These are phyloP conservation scores for Escallonia rubra DNA, from an alignment of 129 eudicot genomes.

Conservation along the genomic window DNA sequence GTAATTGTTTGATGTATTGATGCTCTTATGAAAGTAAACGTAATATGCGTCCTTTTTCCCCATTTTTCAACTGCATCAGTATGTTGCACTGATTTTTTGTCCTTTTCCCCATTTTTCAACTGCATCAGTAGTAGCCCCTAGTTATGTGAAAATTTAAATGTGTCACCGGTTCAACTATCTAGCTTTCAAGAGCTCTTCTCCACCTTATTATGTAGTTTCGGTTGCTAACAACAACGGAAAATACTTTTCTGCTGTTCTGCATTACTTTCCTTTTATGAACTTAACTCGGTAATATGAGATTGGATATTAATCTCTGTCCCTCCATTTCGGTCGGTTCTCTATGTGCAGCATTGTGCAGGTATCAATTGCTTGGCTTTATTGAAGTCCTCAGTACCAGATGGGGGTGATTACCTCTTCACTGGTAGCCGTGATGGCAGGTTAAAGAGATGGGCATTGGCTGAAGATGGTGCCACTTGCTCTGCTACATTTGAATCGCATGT, in stretches of 20 bases:
- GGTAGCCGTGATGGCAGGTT: constrained; percentile 96
- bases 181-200: neutral
- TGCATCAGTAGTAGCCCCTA: no score
- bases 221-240: neutral
- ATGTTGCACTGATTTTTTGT: no score
- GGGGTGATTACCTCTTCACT: constrained; percentile 59
- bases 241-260: neutral
- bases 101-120: no score
- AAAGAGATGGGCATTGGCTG: constrained; percentile 87
- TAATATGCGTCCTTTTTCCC: no score
- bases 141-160: no score
- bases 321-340: neutral
- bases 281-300: neutral
- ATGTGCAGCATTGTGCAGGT: constrained; percentile 89
- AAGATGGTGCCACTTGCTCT: constrained; percentile 71
- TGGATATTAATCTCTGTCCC: neutral
- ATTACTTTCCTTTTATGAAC: neutral
- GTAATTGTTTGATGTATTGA: no score
- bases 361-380: constrained; percentile 82
- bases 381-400: constrained; percentile 55
- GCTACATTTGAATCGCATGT: constrained; percentile 97
- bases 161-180: no score
- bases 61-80: no score
- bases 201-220: neutral
- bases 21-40: no score